Percentiles rank a stretch among this genome's conserved stretches.
These are phyloP conservation scores for Metarhizium sp. DNA, from an alignment of 2,329 filamentous ascomycete species.

Conservation along the genomic window DNA sequence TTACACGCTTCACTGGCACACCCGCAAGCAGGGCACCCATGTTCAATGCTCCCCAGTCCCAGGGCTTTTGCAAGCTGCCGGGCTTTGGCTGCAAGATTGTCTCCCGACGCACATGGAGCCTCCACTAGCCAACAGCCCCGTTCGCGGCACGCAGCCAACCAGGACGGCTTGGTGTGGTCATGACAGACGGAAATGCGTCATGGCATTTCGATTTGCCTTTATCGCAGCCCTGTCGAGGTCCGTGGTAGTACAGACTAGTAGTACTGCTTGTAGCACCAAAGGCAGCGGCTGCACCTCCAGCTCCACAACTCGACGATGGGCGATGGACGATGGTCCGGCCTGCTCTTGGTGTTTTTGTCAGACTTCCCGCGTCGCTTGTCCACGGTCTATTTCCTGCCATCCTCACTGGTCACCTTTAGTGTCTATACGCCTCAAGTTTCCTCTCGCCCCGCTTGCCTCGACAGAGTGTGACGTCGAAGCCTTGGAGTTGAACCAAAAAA, in stretches of 20 bases:
- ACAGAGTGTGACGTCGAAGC: background rate
- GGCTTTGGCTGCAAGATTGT: background rate
- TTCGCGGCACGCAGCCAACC: background rate
- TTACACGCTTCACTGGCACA: too few species aligned
- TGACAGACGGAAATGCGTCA: conserved; percentile 22
- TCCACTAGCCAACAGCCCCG: background rate
- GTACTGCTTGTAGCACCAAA: too few species aligned
- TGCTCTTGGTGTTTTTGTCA: background rate
- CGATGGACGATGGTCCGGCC: too few species aligned
- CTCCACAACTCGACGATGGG: too few species aligned
- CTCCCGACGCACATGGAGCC: background rate
- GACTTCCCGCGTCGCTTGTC: background rate
- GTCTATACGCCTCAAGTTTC: background rate
- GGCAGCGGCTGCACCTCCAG: background rate
- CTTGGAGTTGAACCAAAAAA: background rate
- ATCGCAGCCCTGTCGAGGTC: conserved; percentile 1
- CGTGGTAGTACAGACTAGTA: too few species aligned
- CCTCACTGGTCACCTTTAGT: background rate
- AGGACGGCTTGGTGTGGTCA: conserved; percentile 1
- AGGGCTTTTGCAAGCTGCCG: background rate
- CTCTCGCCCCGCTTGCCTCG: background rate
- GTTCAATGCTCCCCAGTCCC: too few species aligned
- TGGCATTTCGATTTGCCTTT: conserved; percentile 4
- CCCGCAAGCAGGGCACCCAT: too few species aligned
- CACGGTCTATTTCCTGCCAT: background rate